Conservation (phyloP, 345 rosid species). For the Citrus australasica region DNA sequence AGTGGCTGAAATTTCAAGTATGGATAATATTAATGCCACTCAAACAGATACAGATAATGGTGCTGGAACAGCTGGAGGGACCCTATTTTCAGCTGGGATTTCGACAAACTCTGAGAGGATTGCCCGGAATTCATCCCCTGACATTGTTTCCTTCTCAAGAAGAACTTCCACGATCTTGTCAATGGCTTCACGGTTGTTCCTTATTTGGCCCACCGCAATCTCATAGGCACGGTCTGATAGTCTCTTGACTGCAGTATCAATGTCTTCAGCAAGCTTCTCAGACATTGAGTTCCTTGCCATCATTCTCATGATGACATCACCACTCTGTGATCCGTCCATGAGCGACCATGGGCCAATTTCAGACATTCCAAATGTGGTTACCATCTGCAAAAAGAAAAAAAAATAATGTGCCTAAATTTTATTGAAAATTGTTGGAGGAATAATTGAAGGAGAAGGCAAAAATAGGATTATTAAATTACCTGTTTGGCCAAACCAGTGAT, state of each 20-base stretch:
- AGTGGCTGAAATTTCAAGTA: background rate
- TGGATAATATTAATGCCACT: slow-evolving; percentile 1
- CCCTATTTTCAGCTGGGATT: slow-evolving; percentile 78
- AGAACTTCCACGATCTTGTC: slow-evolving; percentile 95
- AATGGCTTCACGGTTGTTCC: slow-evolving; percentile 92
- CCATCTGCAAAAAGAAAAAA: slow-evolving; percentile 61
- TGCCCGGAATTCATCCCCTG: slow-evolving; percentile 89
- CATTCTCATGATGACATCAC: slow-evolving; percentile 94
- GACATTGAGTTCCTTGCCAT: slow-evolving; percentile 99
- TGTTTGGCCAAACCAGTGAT: slow-evolving; percentile 92
- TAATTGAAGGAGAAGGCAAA: background rate
- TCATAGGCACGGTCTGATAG: slow-evolving; percentile 80
- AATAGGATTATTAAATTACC: slow-evolving; percentile 29
- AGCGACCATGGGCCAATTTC: slow-evolving; percentile 99
- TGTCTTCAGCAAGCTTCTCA: slow-evolving; percentile 93
- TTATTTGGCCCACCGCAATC: slow-evolving; percentile 75
- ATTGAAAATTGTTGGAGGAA: background rate
- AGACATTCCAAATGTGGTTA: slow-evolving; percentile 94
- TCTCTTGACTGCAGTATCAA: slow-evolving; percentile 73
- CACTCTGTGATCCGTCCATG: slow-evolving; percentile 82
- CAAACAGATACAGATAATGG: slow-evolving; percentile 37
- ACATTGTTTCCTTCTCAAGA: slow-evolving; percentile 86
- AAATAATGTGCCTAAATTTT: slow-evolving; percentile 2
- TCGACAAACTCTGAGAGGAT: slow-evolving; percentile 89
- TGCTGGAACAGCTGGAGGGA: slow-evolving; percentile 47